Percentiles rank a stretch among this genome's conserved stretches.
phyloP scores from a whole-genome alignment of 164 flowering plant genomes.

The Stephania japonica region DNA sequence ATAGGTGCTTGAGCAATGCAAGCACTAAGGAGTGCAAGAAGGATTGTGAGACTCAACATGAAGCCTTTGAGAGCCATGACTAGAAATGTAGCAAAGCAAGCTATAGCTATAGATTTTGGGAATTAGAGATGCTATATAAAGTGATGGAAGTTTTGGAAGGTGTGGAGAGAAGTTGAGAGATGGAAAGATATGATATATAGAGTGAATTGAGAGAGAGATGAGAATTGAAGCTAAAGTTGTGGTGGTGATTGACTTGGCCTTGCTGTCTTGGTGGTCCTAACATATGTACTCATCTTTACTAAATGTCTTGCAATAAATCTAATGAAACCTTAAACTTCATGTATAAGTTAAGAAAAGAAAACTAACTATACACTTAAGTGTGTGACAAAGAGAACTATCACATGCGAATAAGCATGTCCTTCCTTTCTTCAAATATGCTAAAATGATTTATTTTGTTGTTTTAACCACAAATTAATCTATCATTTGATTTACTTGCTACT shows the following conservation, averaged over 20 bases:
- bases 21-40: neutral
- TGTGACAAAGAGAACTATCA: too few relatives aligned
- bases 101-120: neutral
- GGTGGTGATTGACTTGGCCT: slow-evolving; percentile 4
- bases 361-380: neutral
- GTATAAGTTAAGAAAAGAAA: neutral
- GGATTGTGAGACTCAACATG: neutral
- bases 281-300: neutral
- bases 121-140: too few relatives aligned
- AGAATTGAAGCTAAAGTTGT: neutral
- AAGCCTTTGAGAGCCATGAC: neutral
- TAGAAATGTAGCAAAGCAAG: neutral
- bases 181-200: neutral
- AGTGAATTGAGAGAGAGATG: neutral
- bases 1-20: neutral
- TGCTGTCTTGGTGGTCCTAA: slow-evolving; percentile 2
- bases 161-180: neutral
- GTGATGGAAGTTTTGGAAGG: neutral
- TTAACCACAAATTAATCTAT: neutral
- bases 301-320: neutral
- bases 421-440: neutral
- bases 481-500: too few relatives aligned
- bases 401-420: neutral
- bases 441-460: neutral
- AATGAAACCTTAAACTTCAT: neutral